Evolutionary conservation across 257 asterid genomes (phyloP).

Genomic region (Salvia miltiorrhiza): DNA sequence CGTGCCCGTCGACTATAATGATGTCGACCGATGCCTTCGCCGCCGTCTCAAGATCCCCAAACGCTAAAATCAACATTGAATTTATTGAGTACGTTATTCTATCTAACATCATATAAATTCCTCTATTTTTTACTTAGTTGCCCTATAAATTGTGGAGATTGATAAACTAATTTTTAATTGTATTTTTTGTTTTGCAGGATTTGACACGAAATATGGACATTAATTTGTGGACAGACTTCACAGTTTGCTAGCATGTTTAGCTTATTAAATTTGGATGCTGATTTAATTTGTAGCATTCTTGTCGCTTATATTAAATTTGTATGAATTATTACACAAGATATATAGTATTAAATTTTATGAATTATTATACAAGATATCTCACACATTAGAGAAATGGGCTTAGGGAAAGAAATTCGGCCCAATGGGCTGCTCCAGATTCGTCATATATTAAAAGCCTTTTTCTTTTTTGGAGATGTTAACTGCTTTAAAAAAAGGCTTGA

Average conservation of each 20-base stretch:
- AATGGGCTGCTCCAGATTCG: slow-evolving; percentile 1
- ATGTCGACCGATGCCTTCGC: slow-evolving; percentile 62
- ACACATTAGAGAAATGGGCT: slow-evolving; percentile 10
- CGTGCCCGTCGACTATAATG: slow-evolving; percentile 65
- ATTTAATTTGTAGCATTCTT: neutral
- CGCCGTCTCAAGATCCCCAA: slow-evolving; percentile 40
- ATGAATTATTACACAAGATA: too few relatives aligned
- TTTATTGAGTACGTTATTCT: slow-evolving; percentile 42
- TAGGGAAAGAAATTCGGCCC: neutral
- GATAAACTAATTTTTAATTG: neutral
- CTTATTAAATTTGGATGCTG: neutral
- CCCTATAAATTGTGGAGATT: too few relatives aligned
- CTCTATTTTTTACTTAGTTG: too few relatives aligned
- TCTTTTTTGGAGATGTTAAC: too few relatives aligned
- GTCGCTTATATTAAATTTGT: neutral
- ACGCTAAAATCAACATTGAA: slow-evolving; percentile 63
- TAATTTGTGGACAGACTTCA: too few relatives aligned
- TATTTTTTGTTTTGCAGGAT: slow-evolving; percentile 11
- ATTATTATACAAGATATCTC: too few relatives aligned
- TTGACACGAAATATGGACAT: neutral
- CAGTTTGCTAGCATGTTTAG: too few relatives aligned
- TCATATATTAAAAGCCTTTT: too few relatives aligned
- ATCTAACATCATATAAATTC: too few relatives aligned
- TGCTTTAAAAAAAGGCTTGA: too few relatives aligned
- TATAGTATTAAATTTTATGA: too few relatives aligned